Evolutionary conservation across 164 flowering plant genomes (phyloP), one percentile per base, ranked within the genome.

Genomic region (Kingdonia uniflora): DNA sequence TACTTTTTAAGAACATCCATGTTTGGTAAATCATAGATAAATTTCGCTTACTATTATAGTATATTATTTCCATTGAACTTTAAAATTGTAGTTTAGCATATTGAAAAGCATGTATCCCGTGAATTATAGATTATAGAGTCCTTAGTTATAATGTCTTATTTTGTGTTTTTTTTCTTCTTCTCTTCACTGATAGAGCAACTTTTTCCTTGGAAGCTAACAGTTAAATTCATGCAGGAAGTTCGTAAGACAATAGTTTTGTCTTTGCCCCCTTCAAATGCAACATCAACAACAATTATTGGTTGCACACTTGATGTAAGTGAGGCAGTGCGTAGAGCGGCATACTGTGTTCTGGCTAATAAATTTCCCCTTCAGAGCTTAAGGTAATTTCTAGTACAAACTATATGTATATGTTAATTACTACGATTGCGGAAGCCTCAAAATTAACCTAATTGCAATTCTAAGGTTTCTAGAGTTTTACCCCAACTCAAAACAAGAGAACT

Each of bases 311-410:
- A 94, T 69, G 82, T 85, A 51, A 85, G 74, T 53, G 99, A 94
- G 58, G 78, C 76, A 23, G 97, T 89, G 6, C 86, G 99, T 11
- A 84, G 68, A 67, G 81, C 95, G 43, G 90, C 97, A 42, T 94
- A 79, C 59, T 73, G 59, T 72, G 96, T 89, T 41, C 58, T 94
- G 56, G 90, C 90, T 1, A 76, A 74, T 61, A 94, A 85, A 69
- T 87, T 89, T 66, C 99, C 99, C 47, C 79, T 89, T 55, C 97
- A 89, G 64, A 85, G 87, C 63, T 83, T 94, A 25, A 94, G 97
- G 99, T 89, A 71, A 55, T 24, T 57, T 43, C 21, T 42, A 10
- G 29, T 44, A 6, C 42, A 20, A 29, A n/a, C n/a, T n/a, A n/a
- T n/a, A n/a, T n/a, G n/a, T n/a, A n/a, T n/a, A n/a, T n/a, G n/a